These are phyloP conservation scores for Apiospora hydei DNA, from an alignment of 2,329 filamentous ascomycete species.

Conservation along the genomic window DNA sequence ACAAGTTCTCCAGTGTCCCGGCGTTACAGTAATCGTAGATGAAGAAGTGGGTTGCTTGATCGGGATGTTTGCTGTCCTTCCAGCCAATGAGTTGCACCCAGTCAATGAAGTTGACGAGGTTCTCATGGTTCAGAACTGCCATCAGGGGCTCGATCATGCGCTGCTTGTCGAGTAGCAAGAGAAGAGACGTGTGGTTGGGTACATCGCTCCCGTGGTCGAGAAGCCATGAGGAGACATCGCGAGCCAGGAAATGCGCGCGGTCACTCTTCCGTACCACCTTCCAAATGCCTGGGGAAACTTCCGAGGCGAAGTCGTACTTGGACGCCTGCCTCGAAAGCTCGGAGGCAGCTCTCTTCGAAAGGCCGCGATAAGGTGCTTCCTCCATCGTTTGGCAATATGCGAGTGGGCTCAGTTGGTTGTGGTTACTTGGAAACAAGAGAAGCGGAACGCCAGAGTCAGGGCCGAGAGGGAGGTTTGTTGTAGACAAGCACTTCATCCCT, in stretches of 20 bases:
- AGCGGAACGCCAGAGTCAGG: background rate
- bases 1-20: constrained; percentile 54
- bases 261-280: constrained; percentile 37
- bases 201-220: constrained; percentile 23
- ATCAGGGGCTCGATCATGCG: constrained; percentile 39
- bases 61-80: background rate
- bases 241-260: constrained; percentile 39
- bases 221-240: constrained; percentile 38
- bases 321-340: constrained; percentile 23
- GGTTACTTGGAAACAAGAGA: background rate
- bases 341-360: constrained; percentile 1
- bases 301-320: constrained; percentile 39
- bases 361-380: constrained; percentile 6
- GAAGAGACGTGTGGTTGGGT: constrained; percentile 18
- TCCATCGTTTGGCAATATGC: constrained; percentile 11
- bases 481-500: constrained; percentile 7
- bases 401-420: background rate
- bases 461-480: constrained; percentile 3
- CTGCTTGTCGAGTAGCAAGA: constrained; percentile 31
- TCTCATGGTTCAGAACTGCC: constrained; percentile 56
- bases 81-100: constrained; percentile 38
- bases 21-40: constrained; percentile 63
- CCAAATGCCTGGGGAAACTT: constrained; percentile 39
- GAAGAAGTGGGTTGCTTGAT: constrained; percentile 40
- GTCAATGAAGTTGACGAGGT: constrained; percentile 54